These are phyloP conservation scores for Balansia obtecta DNA, from an alignment of 2,329 filamentous ascomycete species.

Conservation along the genomic window DNA sequence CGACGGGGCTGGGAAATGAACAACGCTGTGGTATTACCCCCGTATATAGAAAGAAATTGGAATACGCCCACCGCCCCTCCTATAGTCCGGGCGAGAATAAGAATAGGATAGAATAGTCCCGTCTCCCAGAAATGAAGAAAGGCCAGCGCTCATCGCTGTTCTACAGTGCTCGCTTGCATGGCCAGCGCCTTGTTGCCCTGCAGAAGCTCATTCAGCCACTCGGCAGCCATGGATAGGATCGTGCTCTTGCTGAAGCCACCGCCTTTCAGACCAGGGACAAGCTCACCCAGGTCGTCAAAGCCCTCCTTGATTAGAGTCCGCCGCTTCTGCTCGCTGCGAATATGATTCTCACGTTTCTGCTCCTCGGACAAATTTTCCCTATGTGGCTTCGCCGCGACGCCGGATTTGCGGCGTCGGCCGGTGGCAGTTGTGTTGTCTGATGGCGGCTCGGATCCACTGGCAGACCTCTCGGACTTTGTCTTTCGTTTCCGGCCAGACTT, in stretches of 20 bases:
- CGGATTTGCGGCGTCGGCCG: constrained; percentile 40
- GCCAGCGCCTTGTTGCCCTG: constrained; percentile 52
- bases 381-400: constrained; percentile 28
- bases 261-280: constrained; percentile 63
- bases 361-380: constrained; percentile 68
- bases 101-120: not conserved
- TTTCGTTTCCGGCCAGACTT: constrained; percentile 33
- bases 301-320: constrained; percentile 70
- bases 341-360: constrained; percentile 78
- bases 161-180: constrained; percentile 2
- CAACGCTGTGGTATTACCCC: constrained; percentile 4
- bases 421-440: constrained; percentile 22
- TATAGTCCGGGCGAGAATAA: not conserved
- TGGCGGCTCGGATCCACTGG: constrained; percentile 17
- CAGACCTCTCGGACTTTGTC: constrained; percentile 28
- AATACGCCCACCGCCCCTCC: not conserved
- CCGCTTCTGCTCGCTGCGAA: constrained; percentile 77
- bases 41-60: not conserved
- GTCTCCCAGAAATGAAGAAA: not conserved
- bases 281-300: constrained; percentile 64
- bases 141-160: not conserved
- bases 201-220: constrained; percentile 65
- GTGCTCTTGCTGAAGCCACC: constrained; percentile 76
- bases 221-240: constrained; percentile 61
- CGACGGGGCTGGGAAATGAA: not conserved